These are phyloP conservation scores for Dimargaris verticillata DNA, from an alignment of 192 early-diverging fungal genomes.

Conservation along the genomic window DNA sequence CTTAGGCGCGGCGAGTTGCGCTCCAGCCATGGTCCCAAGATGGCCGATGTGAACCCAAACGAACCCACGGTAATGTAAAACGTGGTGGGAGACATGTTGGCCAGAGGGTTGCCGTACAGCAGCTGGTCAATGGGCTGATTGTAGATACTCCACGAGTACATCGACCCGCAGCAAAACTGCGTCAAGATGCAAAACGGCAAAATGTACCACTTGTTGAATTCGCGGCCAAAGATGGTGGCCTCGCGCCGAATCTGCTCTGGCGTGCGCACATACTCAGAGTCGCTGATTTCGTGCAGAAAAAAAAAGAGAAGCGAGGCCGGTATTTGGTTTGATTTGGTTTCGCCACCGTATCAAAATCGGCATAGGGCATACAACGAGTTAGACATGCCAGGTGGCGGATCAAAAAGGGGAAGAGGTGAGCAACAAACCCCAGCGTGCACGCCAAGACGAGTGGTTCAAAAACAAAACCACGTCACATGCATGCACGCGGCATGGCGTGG, in stretches of 20 bases:
- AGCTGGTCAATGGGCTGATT: constrained; percentile 48
- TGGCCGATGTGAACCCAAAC: constrained; percentile 50
- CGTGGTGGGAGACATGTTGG: constrained; percentile 37
- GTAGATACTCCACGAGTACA: constrained; percentile 65
- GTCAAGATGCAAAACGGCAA: constrained; percentile 50
- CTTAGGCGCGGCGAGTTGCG: constrained; percentile 52
- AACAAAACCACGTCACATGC: too few relatives aligned
- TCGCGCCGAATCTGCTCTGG: constrained; percentile 36
- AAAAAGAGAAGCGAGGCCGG: background rate
- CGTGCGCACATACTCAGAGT: constrained; percentile 41
- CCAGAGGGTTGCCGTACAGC: constrained; percentile 32
- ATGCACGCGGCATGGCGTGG: background rate
- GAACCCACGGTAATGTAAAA: constrained; percentile 65
- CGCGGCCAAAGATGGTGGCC: constrained; percentile 23
- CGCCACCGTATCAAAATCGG: too few relatives aligned
- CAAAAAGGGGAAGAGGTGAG: too few relatives aligned
- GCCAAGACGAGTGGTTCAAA: too few relatives aligned
- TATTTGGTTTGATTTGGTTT: too few relatives aligned
- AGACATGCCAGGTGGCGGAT: too few relatives aligned
- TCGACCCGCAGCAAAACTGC: constrained; percentile 55
- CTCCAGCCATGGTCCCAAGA: constrained; percentile 70
- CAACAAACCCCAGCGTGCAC: too few relatives aligned
- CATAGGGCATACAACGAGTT: too few relatives aligned
- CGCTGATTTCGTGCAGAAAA: constrained; percentile 9
- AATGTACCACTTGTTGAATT: constrained; percentile 50